Conservation (phyloP, 106 monocot genomes). For the Phalaenopsis aphrodite region DNA sequence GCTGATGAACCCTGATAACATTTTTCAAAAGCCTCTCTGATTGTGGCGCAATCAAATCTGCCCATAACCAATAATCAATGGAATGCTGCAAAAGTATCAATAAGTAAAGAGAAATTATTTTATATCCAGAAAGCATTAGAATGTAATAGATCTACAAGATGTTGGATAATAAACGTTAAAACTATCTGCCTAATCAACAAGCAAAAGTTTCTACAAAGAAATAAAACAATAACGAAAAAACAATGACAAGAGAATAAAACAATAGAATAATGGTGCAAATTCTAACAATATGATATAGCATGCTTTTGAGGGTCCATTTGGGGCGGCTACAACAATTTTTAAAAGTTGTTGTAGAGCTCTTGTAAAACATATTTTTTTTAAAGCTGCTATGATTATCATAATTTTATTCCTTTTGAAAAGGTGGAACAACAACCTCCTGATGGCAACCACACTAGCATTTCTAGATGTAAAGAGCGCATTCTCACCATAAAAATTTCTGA, state of each 20-base stretch:
- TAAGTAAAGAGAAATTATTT: neutral
- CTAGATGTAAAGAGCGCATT: no score
- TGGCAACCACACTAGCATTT: no score
- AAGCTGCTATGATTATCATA: no score
- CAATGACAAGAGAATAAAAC: neutral
- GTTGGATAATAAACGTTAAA: neutral
- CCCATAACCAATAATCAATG: slow-evolving; percentile 92
- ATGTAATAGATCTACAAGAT: neutral
- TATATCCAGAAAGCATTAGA: neutral
- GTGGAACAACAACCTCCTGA: no score
- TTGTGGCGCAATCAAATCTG: slow-evolving; percentile 82
- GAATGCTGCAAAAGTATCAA: slow-evolving; percentile 62
- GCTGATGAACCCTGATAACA: slow-evolving; percentile 59
- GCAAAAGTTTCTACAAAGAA: neutral
- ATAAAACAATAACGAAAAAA: neutral
- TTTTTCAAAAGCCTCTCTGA: slow-evolving; percentile 78
- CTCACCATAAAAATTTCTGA: no score
- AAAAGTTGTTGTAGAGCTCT: no score
- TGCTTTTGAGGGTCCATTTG: neutral
- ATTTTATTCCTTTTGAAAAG: no score
- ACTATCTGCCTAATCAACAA: neutral
- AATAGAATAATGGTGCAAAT: neutral
- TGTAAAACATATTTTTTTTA: no score
- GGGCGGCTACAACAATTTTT: no score
- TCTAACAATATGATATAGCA: neutral